A percentile compares a stretch with the other conserved stretches of the same genome.
phyloP scores from a whole-genome alignment of 352 stramenopile genomes.

The Globisporangium splendens region DNA sequence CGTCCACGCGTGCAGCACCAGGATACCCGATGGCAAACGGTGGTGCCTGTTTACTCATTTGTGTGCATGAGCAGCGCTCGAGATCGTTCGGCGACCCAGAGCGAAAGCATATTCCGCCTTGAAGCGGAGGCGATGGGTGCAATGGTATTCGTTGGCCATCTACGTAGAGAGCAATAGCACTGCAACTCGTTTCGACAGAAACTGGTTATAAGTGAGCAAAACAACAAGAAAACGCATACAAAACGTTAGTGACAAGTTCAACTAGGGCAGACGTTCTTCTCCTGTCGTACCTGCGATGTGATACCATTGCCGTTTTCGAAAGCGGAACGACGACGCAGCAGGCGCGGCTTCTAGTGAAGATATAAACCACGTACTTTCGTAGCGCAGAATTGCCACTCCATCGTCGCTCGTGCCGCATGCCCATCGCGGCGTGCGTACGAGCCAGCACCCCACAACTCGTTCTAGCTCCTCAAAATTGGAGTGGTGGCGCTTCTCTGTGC shows the following conservation, averaged over 20 bases:
- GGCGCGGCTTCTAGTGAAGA: background rate
- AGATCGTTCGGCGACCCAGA: no score
- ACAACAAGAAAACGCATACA: background rate
- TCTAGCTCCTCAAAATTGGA: background rate
- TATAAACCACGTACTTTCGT: background rate
- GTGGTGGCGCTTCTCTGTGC: background rate
- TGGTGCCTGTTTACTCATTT: no score
- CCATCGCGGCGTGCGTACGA: slow-evolving; percentile 25
- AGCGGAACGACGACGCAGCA: background rate
- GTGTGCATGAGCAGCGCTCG: background rate
- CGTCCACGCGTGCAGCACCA: no score
- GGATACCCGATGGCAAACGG: no score
- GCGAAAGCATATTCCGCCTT: background rate
- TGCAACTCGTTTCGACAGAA: background rate
- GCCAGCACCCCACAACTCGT: slow-evolving; percentile 20
- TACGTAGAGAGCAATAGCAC: slow-evolving; percentile 1
- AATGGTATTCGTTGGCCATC: background rate
- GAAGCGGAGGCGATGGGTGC: background rate
- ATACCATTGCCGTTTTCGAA: slow-evolving; percentile 7
- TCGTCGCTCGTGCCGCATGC: slow-evolving; percentile 18
- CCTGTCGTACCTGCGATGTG: slow-evolving; percentile 19
- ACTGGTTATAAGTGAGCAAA: background rate
- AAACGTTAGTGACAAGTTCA: no score
- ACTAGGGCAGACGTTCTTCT: no score
- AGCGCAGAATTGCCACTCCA: slow-evolving; percentile 7